A percentile compares a stretch with the other conserved stretches of the same genome.
Evolutionary conservation across 2,329 filamentous ascomycete species (phyloP).

Genomic region (Arthrobotrys sphaeroides): DNA sequence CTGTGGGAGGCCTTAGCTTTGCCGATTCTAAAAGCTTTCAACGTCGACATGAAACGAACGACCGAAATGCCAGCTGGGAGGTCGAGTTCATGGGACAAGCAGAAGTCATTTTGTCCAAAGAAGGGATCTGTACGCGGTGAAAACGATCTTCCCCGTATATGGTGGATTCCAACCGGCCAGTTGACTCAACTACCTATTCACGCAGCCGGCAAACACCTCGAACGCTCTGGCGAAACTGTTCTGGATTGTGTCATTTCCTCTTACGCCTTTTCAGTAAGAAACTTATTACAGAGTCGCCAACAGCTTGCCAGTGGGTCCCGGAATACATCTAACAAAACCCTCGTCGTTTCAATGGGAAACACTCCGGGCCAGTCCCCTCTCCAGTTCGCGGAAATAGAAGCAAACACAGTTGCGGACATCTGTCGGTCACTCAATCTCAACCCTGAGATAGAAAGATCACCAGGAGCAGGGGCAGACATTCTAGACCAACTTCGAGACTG

Average conservation of each 20-base stretch:
- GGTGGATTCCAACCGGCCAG: conserved; percentile 60
- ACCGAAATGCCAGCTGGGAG: background rate
- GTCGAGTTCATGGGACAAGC: background rate
- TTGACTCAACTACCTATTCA: conserved; percentile 60
- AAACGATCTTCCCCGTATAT: conserved; percentile 58
- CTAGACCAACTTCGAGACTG: conserved; percentile 56
- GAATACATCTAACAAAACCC: conserved; percentile 29
- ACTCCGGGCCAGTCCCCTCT: conserved; percentile 54
- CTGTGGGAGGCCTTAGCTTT: conserved; percentile 59
- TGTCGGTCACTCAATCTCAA: conserved; percentile 3
- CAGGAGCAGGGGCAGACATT: conserved; percentile 54
- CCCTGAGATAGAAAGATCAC: background rate
- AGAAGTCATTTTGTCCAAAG: background rate
- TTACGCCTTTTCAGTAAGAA: conserved; percentile 61
- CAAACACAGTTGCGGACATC: background rate
- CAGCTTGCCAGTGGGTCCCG: background rate
- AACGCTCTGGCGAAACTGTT: conserved; percentile 55
- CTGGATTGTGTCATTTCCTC: conserved; percentile 62
- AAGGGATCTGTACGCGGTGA: background rate
- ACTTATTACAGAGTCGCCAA: conserved; percentile 58
- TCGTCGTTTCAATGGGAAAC: conserved; percentile 59
- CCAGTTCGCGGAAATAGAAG: conserved; percentile 1
- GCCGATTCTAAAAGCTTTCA: conserved; percentile 58
- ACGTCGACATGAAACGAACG: conserved; percentile 49
- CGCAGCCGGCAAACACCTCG: conserved; percentile 59